Percentiles rank a stretch among this genome's conserved stretches.
Conservation (phyloP, 176 grass and related monocot genomes). For the Bothriochloa decipiens region DNA sequence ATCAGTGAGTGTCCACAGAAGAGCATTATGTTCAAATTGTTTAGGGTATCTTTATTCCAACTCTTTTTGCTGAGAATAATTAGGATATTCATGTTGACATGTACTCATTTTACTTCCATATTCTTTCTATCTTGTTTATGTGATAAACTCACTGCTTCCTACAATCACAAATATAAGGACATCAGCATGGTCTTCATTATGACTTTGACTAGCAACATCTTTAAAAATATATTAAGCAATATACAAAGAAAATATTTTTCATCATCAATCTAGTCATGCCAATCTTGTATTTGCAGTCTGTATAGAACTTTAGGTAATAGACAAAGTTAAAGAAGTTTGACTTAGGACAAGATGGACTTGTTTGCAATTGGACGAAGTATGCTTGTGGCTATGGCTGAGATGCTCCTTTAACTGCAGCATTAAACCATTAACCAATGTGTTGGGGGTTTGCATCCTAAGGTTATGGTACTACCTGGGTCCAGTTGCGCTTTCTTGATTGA, state of each 20-base stretch:
- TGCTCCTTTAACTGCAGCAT: neutral
- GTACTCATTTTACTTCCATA: no score
- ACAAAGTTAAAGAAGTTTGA: neutral
- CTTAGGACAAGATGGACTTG: neutral
- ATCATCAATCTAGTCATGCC: neutral
- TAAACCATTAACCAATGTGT: neutral
- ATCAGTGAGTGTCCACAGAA: neutral
- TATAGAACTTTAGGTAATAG: neutral
- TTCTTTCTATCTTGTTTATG: neutral
- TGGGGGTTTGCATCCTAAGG: neutral
- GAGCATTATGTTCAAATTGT: neutral
- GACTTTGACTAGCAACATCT: neutral
- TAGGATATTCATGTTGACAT: neutral
- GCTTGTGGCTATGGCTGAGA: neutral
- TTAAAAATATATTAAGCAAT: neutral
- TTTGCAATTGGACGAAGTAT: neutral
- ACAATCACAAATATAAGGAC: neutral
- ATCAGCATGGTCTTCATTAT: neutral
- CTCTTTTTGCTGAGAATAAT: neutral
- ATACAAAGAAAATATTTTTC: neutral
- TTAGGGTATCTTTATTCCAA: neutral
- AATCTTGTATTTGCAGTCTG: neutral
- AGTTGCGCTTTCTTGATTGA: slow-evolving; percentile 8
- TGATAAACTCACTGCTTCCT: neutral
- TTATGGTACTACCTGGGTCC: neutral